phyloP scores from a whole-genome alignment of 768 basidiomycete species.

The Pholiota conissans region DNA sequence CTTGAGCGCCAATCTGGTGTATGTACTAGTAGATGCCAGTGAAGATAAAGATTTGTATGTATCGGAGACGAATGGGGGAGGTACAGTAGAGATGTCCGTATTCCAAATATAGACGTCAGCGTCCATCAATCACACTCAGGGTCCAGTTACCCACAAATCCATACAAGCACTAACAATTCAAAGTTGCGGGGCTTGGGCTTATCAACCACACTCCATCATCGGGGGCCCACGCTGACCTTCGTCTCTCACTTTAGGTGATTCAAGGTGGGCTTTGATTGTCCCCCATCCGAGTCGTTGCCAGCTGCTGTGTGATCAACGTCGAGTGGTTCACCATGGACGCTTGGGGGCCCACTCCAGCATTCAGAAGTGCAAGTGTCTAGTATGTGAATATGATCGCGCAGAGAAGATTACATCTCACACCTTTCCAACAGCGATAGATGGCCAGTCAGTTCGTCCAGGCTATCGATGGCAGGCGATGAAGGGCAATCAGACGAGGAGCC shows the following conservation, averaged over 20 bases:
- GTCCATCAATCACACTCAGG: neutral
- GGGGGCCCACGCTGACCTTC: neutral
- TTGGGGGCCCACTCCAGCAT: too few species aligned
- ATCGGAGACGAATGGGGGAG: too few species aligned
- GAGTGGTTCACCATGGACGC: too few species aligned
- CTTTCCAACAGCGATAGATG: neutral
- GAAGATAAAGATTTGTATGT: too few species aligned
- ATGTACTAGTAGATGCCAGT: neutral
- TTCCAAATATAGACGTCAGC: neutral
- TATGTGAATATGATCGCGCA: neutral
- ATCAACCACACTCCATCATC: neutral
- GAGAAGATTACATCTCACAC: too few species aligned
- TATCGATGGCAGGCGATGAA: neutral
- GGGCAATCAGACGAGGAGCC: neutral
- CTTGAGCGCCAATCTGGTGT: constrained; percentile 14
- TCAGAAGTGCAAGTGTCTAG: neutral
- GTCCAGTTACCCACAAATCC: neutral
- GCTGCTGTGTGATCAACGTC: too few species aligned
- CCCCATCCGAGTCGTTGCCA: too few species aligned
- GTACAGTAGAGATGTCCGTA: too few species aligned
- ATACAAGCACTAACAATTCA: constrained; percentile 7
- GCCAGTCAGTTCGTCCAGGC: neutral
- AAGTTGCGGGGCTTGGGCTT: neutral
- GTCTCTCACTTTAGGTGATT: too few species aligned
- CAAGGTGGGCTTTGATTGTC: too few species aligned